A percentile compares a stretch with the other conserved stretches of the same genome.
Evolutionary conservation across 495 filamentous ascomycete genomes (phyloP).

Genomic region (Tuber calosporum): DNA sequence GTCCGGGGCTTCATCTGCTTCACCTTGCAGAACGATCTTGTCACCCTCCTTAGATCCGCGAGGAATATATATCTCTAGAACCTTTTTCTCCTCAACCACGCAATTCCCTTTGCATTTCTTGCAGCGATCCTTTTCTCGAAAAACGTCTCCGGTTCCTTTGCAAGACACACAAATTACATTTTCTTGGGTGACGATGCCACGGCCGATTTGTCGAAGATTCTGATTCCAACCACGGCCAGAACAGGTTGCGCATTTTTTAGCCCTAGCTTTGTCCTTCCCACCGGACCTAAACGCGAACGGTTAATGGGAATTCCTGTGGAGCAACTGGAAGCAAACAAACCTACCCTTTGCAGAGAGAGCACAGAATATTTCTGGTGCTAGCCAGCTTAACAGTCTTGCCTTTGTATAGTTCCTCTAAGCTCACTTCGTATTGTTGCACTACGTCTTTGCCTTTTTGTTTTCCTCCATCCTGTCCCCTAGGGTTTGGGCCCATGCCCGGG

Average conservation of each 20-base stretch:
- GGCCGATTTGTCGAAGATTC: constrained; percentile 67
- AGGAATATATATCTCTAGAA: constrained; percentile 92
- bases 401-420: constrained; percentile 90
- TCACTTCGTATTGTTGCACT: constrained; percentile 82
- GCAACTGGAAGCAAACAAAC: not conserved
- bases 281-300: constrained; percentile 48
- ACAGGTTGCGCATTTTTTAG: constrained; percentile 77
- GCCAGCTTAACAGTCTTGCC: constrained; percentile 95
- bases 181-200: constrained; percentile 70
- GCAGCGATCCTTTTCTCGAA: constrained; percentile 90
- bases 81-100: constrained; percentile 75
- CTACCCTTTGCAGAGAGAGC: constrained; percentile 70
- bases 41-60: constrained; percentile 83
- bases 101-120: constrained; percentile 95
- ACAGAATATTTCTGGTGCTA: constrained; percentile 86
- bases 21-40: constrained; percentile 79
- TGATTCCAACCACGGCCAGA: constrained; percentile 66
- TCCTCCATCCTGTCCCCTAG: constrained; percentile 43
- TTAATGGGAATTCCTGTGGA: constrained; percentile 1
- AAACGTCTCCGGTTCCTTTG: constrained; percentile 71
- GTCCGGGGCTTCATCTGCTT: constrained; percentile 88
- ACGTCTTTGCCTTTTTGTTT: constrained; percentile 71
- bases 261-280: constrained; percentile 83
- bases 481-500: constrained; percentile 46
- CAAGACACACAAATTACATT: constrained; percentile 68